Percentiles rank a stretch among this genome's conserved stretches.
Evolutionary conservation across 192 early-diverging fungal species (phyloP).

Genomic region (Backusella morwellensis): DNA sequence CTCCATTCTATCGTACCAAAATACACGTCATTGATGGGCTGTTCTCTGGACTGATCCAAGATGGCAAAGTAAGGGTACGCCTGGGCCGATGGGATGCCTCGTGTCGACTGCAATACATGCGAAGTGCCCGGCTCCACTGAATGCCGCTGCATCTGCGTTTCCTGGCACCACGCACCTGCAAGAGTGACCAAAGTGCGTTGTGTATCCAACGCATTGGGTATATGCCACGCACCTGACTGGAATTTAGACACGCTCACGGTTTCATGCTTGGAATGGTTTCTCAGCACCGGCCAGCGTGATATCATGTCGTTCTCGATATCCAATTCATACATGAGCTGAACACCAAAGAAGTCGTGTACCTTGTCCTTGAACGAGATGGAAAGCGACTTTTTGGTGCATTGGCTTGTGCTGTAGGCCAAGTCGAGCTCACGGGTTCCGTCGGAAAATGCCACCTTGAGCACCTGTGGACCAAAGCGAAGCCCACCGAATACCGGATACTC

Average conservation of each 20-base stretch:
- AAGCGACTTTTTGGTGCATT: not conserved
- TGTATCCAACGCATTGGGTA: not conserved
- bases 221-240: conserved; percentile 23
- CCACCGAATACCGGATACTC: conserved; percentile 25
- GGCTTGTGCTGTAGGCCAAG: not conserved
- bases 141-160: conserved; percentile 11
- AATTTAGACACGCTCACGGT: conserved; percentile 2
- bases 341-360: not conserved
- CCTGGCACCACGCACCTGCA: conserved; percentile 17
- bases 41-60: not conserved
- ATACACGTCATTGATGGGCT: conserved; percentile 8
- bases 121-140: not conserved
- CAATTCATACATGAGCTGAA: conserved; percentile 6
- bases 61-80: conserved; percentile 30
- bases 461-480: conserved; percentile 13
- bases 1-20: conserved; percentile 30
- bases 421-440: conserved; percentile 23
- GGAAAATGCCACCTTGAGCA: not conserved
- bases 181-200: conserved; percentile 10
- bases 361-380: not conserved
- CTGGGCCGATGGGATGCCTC: conserved; percentile 24
- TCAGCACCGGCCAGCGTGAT: not conserved
- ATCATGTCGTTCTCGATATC: conserved; percentile 17
- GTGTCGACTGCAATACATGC: not conserved
- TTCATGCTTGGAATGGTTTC: not conserved